Base-by-base conservation (phyloP, 1,139 yeast genomes). In the Suhomyces choctaworum region DNA sequence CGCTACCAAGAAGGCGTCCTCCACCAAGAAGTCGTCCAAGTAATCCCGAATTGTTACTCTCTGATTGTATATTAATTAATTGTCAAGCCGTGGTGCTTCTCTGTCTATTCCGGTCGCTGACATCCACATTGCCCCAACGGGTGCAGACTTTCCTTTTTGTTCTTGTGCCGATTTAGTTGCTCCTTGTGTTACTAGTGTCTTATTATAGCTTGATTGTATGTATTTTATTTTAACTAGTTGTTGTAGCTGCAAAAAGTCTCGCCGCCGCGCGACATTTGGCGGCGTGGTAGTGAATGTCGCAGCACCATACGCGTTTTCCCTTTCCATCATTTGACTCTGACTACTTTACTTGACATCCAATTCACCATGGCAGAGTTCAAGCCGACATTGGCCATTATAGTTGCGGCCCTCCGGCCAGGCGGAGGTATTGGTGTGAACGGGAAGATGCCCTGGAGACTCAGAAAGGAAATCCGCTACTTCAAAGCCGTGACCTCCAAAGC, bases 371-470 rank as follows among this genome's bases (percentile, higher is more conserved):
- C 40, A 7, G 40, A 37, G 24, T 30, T 38, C 32, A 42, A 46
- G 25, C 59, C 58, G 13, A 74, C 76, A 12, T 64, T 83, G 2
- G 73, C 82, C 2, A 61, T 82, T 22, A 77, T 92, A 5, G 95
- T 92, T 22, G 98, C 98, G 0, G 95, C 96, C 0, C 64, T 92
- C 31, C 57, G 78, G 44, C 96, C 97, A 1, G 72, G 71, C 1
- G 67, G 80, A 46, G 98, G 97, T 0, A 92, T 92, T 33, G 99
- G 99, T 0, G 66, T 64, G 53, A 73, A 81, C 34, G 96, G 96
- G 1, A 63, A 71, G 36, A 66, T 92, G 45, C 98, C 99, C 6
- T 92, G 99, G 99, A 71, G 82, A 34, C 69, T 92, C 21, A 71
- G 79, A 36, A 73, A 82, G 38, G 99, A 92, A 58, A 87, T 94